Percentiles rank a stretch among this genome's conserved stretches.
Evolutionary conservation across 2,329 filamentous ascomycete genomes (phyloP).

Genomic region (Epichloe glyceriae): DNA sequence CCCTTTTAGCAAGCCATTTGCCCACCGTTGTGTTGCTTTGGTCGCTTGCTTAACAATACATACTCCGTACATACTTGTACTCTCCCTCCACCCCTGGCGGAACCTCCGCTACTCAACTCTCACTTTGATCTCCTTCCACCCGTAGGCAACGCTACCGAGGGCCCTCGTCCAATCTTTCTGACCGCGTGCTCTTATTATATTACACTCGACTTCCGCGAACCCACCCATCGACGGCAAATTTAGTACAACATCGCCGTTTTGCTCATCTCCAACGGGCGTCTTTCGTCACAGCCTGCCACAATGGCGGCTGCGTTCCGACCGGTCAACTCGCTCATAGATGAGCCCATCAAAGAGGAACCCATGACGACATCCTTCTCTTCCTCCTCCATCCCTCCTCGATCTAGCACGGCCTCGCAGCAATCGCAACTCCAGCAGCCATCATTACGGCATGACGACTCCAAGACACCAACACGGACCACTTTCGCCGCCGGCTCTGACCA

Average conservation of each 20-base stretch:
- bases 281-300: conserved; percentile 2
- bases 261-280: not conserved
- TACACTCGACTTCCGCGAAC: not conserved
- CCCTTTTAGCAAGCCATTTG: not conserved
- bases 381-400: conserved; percentile 17
- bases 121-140: conserved; percentile 5
- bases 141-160: conserved; percentile 5
- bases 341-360: conserved; percentile 20
- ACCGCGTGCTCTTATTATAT: not conserved
- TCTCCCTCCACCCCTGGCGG: conserved; percentile 7
- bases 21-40: conserved; percentile 1
- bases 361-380: conserved; percentile 23
- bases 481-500: conserved; percentile 35
- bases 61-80: not conserved
- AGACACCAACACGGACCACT: conserved; percentile 51
- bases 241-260: not conserved
- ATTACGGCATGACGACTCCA: conserved; percentile 28
- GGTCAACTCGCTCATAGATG: conserved; percentile 29
- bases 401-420: conserved; percentile 23
- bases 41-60: conserved; percentile 5
- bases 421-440: conserved; percentile 13
- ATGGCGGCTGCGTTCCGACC: conserved; percentile 38
- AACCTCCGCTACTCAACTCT: conserved; percentile 7
- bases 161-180: conserved; percentile 8
- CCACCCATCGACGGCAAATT: not conserved